Conservation (phyloP, 176 grass and related monocot genomes). For the Juncus inflexus region DNA sequence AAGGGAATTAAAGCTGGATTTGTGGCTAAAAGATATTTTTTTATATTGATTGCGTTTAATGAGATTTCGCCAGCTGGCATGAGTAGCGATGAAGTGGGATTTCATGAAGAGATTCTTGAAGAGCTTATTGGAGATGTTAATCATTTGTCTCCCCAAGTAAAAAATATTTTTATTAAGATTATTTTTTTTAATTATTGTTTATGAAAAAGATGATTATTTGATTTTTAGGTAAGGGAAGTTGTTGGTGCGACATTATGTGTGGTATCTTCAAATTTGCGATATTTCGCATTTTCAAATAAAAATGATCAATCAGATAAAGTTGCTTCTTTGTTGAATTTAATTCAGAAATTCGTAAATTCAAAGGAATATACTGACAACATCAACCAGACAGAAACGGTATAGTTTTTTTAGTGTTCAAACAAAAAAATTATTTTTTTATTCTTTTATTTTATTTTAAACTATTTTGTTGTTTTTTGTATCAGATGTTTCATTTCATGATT, state of each 20-base stretch:
- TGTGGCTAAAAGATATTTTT: slow-evolving; percentile 91
- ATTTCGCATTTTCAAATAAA: slow-evolving; percentile 54
- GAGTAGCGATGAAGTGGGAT: slow-evolving; percentile 54
- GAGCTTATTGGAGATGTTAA: slow-evolving; percentile 79
- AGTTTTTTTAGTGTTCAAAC: not conserved
- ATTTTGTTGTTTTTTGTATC: slow-evolving; percentile 7
- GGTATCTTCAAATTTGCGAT: slow-evolving; percentile 73
- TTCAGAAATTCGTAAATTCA: slow-evolving; percentile 39
- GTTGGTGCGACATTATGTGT: slow-evolving; percentile 74
- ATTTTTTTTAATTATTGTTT: not conserved
- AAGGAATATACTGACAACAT: slow-evolving; percentile 32
- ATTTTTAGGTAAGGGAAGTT: slow-evolving; percentile 76
- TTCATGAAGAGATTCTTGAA: slow-evolving; percentile 69
- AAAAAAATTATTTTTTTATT: too few species aligned
- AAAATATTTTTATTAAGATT: slow-evolving; percentile 2
- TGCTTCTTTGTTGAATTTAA: slow-evolving; percentile 34
- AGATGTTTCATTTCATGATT: slow-evolving; percentile 94
- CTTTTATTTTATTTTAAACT: slow-evolving; percentile 1
- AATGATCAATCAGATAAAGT: slow-evolving; percentile 46
- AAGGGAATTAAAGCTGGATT: slow-evolving; percentile 47
- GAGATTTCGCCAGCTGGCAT: slow-evolving; percentile 85
- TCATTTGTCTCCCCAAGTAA: slow-evolving; percentile 91
- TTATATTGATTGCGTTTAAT: slow-evolving; percentile 70
- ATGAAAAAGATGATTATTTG: slow-evolving; percentile 3
- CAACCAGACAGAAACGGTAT: slow-evolving; percentile 78